A percentile compares a stretch with the other conserved stretches of the same genome.
Evolutionary conservation across 2,329 filamentous ascomycete species (phyloP).

Genomic region (Dactylellina leptospora): DNA sequence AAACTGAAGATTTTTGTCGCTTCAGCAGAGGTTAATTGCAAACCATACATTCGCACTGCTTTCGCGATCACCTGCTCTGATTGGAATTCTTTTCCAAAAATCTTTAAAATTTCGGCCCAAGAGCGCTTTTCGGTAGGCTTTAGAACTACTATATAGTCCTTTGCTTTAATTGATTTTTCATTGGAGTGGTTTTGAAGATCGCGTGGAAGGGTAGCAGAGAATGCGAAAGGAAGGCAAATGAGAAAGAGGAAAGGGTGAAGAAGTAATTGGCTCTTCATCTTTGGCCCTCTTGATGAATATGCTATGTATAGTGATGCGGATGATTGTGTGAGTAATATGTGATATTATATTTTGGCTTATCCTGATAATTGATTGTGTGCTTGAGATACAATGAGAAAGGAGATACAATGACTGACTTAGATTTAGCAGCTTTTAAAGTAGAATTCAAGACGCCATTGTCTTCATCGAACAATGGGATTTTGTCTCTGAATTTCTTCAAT

Average conservation of each 20-base stretch:
- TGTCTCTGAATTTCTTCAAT: too few species aligned
- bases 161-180: neutral
- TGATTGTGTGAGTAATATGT: too few species aligned
- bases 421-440: too few species aligned
- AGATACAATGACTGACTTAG: too few species aligned
- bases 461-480: too few species aligned
- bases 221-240: neutral
- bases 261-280: neutral
- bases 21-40: neutral
- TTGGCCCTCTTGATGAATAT: too few species aligned
- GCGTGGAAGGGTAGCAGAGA: neutral
- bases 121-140: neutral
- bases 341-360: too few species aligned
- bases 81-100: neutral
- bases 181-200: neutral
- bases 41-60: neutral
- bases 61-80: neutral
- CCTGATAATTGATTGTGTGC: too few species aligned
- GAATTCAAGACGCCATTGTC: too few species aligned
- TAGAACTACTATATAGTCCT: slow-evolving; percentile 3
- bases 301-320: too few species aligned
- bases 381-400: too few species aligned
- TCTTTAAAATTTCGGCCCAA: neutral
- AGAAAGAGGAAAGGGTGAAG: neutral
- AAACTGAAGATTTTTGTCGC: neutral